phyloP scores from a whole-genome alignment of 192 early-diverging fungal species.

The Gorgonomyces haynaldii region DNA sequence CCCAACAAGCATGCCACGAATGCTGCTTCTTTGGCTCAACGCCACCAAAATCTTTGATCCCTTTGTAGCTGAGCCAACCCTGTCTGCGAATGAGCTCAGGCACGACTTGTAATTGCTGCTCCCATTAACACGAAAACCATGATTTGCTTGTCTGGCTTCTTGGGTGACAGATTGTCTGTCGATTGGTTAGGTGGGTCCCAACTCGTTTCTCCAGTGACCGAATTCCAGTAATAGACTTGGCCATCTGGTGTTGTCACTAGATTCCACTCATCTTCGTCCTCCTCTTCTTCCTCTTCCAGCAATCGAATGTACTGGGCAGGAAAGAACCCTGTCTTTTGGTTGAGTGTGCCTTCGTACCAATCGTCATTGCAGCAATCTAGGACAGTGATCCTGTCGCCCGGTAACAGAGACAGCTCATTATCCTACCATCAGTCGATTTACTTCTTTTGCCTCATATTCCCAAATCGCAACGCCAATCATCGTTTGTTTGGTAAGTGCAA shows the following conservation, averaged over 20 bases:
- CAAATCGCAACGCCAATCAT: slow-evolving; percentile 1
- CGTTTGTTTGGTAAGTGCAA: neutral
- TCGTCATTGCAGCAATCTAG: slow-evolving; percentile 27
- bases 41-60: slow-evolving; percentile 15
- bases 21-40: slow-evolving; percentile 9
- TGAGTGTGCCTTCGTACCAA: slow-evolving; percentile 37
- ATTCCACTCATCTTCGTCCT: slow-evolving; percentile 12
- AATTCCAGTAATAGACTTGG: slow-evolving; percentile 40
- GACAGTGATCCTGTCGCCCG: slow-evolving; percentile 25
- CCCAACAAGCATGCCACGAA: slow-evolving; percentile 29
- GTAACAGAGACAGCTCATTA: slow-evolving; percentile 37
- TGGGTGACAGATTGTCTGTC: too few species aligned
- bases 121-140: neutral
- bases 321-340: slow-evolving; percentile 23
- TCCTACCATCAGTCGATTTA: slow-evolving; percentile 11
- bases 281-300: slow-evolving; percentile 5
- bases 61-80: slow-evolving; percentile 25
- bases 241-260: slow-evolving; percentile 15
- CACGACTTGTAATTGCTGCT: slow-evolving; percentile 18
- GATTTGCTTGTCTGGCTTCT: neutral
- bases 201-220: slow-evolving; percentile 24
- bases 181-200: slow-evolving; percentile 24
- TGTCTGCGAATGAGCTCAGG: slow-evolving; percentile 38
- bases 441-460: slow-evolving; percentile 5
- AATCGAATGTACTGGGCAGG: slow-evolving; percentile 36